These are phyloP conservation scores for Amphibolis antarctica DNA, from an alignment of 106 monocot species.

Conservation along the genomic window DNA sequence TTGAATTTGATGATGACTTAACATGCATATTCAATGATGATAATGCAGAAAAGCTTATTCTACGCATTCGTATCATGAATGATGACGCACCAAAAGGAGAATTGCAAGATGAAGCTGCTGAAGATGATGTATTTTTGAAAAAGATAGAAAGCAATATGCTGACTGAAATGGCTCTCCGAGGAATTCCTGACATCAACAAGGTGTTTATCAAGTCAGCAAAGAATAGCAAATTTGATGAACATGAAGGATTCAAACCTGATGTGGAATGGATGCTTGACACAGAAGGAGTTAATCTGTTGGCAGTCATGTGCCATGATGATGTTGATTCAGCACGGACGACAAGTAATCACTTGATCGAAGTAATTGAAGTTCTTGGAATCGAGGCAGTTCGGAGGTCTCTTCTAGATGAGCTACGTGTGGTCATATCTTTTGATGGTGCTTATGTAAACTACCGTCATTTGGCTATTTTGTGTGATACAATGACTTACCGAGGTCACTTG, in stretches of 20 bases:
- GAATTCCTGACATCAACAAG: conserved; percentile 90
- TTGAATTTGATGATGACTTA: conserved; percentile 82
- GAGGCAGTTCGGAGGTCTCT: conserved; percentile 88
- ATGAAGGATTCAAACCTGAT: conserved; percentile 71
- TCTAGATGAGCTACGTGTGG: conserved; percentile 88
- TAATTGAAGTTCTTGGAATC: conserved; percentile 96
- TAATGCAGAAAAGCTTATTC: conserved; percentile 87
- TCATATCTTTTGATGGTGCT: conserved; percentile 98
- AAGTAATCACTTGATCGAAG: conserved; percentile 97
- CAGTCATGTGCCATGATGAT: conserved; percentile 90
- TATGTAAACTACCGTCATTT: conserved; percentile 96
- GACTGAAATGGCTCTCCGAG: conserved; percentile 91
- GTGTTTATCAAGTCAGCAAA: conserved; percentile 77
- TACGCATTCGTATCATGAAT: conserved; percentile 89
- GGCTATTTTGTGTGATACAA: conserved; percentile 94
- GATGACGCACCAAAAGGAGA: conserved; percentile 92
- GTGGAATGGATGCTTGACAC: conserved; percentile 93
- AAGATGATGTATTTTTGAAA: conserved; percentile 91
- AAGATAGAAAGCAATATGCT: conserved; percentile 92
- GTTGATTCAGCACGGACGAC: conserved; percentile 86
- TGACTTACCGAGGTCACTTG: conserved; percentile 97
- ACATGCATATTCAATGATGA: conserved; percentile 97
- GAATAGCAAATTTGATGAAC: conserved; percentile 54
- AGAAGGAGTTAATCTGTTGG: conserved; percentile 85
- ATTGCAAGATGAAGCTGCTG: conserved; percentile 77